These are phyloP conservation scores for Phytophthora sp. DNA, from an alignment of 352 stramenopile species.

Conservation along the genomic window DNA sequence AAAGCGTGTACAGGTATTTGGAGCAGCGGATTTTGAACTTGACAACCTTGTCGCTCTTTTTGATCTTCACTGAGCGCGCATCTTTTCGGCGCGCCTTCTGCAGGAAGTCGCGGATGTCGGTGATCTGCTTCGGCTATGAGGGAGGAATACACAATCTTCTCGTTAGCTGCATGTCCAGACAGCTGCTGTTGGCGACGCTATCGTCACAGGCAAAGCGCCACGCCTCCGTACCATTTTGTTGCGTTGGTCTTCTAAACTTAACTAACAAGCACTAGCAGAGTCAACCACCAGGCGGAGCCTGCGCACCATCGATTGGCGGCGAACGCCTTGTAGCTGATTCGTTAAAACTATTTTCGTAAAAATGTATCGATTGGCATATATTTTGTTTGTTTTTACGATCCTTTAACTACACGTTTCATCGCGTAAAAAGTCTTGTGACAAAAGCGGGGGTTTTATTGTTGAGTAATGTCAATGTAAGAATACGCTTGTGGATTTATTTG, in stretches of 20 bases:
- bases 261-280: slow-evolving; percentile 61
- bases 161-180: slow-evolving; percentile 10
- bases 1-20: slow-evolving; percentile 99
- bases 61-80: slow-evolving; percentile 99
- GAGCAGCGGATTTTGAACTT: slow-evolving; percentile 99
- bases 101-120: slow-evolving; percentile 99
- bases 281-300: slow-evolving; percentile 18
- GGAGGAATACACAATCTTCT: slow-evolving; percentile 6
- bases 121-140: slow-evolving; percentile 97
- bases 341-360: slow-evolving; percentile 19
- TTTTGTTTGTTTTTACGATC: background rate
- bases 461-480: no score
- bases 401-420: background rate
- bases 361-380: slow-evolving; percentile 19
- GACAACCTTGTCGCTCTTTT: slow-evolving; percentile 96
- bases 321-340: slow-evolving; percentile 3
- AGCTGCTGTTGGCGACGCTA: background rate
- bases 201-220: background rate
- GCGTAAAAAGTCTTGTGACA: background rate
- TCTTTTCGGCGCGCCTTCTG: slow-evolving; percentile 98
- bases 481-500: no score
- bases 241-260: slow-evolving; percentile 91
- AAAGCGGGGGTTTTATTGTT: no score
- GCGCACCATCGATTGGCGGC: slow-evolving; percentile 19
- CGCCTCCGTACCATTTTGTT: slow-evolving; percentile 75